Base-by-base conservation (phyloP, 208 protist species). In the Trypanosoma avium region DNA sequence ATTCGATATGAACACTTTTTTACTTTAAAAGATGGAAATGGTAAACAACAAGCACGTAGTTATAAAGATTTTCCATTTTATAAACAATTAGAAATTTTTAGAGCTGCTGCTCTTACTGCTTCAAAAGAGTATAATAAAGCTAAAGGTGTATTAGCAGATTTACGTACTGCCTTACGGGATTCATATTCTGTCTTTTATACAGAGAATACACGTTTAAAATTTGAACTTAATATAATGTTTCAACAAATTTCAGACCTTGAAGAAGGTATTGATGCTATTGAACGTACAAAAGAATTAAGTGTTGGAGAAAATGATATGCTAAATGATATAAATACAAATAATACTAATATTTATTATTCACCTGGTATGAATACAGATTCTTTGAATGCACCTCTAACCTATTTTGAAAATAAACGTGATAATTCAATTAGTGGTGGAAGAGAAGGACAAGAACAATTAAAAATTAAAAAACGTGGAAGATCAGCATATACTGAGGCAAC, bases 221-320 rank as follows among this genome's bases (percentile, higher is more conserved):
- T 90, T 48, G 84, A 95, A 67, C 69, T 88, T 42, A 79, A 77
- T 61, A 79, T 78, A 52, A 74, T 95, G 58, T 91, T 92, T 59
- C 81, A 90, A 69, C 75, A 92, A 68, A 74, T 95, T 3, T 86
- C 89, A 49, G 86, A 95, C 48, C 75, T 93, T 13, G 84, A 90
- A 61, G 89, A 95, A 63, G 89, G 81, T 56, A 90, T 95, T 48
- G 77, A 81, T 47, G 76, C 78, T 0, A 75, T 93, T 42, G 84
- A 95, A 70, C 70, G 81, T 33, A 73, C 66, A 35, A 30, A 24
- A 19, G 42, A 30, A 27, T n/a, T 53, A 13, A 35, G 47, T 6
- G 42, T 15, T 22, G 47, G 29, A 29, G 36, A 32, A 7, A 52
- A 59, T 17, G 30, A 61, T 36, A 47, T 64, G 24, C 26, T 22